Conservation (phyloP, 2,329 filamentous ascomycete genomes). For the Lasiodiplodia sp. region DNA sequence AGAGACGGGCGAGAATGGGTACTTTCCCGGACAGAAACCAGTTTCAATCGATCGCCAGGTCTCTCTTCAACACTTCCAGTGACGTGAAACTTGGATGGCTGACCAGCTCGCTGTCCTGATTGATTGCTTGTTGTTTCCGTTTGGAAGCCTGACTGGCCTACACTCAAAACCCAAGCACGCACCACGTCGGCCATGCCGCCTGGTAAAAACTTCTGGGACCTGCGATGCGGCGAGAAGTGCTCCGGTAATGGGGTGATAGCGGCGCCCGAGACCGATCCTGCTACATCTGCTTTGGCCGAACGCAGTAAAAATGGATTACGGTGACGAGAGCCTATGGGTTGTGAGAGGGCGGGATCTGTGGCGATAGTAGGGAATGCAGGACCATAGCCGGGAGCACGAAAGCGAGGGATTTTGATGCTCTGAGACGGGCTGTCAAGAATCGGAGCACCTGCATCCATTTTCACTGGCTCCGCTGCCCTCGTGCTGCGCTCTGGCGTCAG, state of each 20-base stretch:
- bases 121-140: background rate
- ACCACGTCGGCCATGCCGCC: conserved; percentile 59
- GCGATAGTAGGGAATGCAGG: background rate
- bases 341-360: background rate
- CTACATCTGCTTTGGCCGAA: background rate
- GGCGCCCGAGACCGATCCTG: background rate
- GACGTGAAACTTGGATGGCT: conserved; percentile 31
- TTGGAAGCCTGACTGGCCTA: conserved; percentile 32
- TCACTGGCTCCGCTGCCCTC: background rate
- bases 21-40: background rate
- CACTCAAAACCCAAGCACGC: conserved; percentile 59
- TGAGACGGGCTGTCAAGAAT: background rate
- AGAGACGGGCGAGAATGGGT: background rate
- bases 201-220: conserved; percentile 57
- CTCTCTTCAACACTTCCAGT: conserved; percentile 1
- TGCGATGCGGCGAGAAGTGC: conserved; percentile 61
- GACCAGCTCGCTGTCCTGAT: background rate
- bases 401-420: conserved; percentile 3
- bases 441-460: background rate
- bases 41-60: conserved; percentile 14
- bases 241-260: conserved; percentile 52
- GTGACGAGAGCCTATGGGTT: background rate
- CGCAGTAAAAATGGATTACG: conserved; percentile 26
- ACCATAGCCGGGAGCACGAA: background rate
- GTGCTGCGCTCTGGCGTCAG: background rate